phyloP scores from a whole-genome alignment of 805 yeast genomes.

The Blastobotrys mokoenaii region DNA sequence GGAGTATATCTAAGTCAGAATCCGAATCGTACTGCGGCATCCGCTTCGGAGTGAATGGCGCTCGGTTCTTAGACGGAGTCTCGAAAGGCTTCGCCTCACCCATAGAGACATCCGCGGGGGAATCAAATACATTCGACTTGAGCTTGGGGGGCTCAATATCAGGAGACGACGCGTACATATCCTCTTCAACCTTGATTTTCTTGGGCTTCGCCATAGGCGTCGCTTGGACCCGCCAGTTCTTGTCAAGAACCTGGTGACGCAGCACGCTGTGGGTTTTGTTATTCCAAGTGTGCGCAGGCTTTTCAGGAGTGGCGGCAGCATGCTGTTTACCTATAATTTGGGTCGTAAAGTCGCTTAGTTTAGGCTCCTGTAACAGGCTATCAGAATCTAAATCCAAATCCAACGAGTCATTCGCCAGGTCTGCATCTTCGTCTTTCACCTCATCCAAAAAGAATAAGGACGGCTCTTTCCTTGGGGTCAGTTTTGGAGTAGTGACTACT shows the following conservation, averaged over 20 bases:
- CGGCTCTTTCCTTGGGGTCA: conserved; percentile 2
- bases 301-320: background rate
- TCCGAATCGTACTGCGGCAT: conserved; percentile 7
- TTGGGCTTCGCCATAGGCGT: conserved; percentile 20
- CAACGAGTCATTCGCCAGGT: conserved; percentile 1
- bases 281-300: background rate
- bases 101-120: conserved; percentile 4
- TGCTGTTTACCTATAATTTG: background rate
- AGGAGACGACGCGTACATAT: background rate
- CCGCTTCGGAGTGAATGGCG: background rate
- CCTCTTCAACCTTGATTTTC: background rate
- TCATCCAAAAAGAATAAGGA: too few species aligned
- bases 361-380: background rate
- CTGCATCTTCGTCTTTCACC: background rate
- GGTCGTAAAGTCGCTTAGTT: background rate
- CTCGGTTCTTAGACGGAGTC: conserved; percentile 2
- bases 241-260: conserved; percentile 28
- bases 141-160: conserved; percentile 6
- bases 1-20: conserved; percentile 12
- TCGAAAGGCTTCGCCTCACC: background rate
- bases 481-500: conserved; percentile 3
- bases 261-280: conserved; percentile 9
- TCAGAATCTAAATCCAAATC: conserved; percentile 2
- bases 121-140: conserved; percentile 3
- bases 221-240: conserved; percentile 28